Percentiles rank a stretch among this genome's conserved stretches.
phyloP scores from a whole-genome alignment of 2,329 filamentous ascomycete genomes.

The Diaporthe ilicicola region DNA sequence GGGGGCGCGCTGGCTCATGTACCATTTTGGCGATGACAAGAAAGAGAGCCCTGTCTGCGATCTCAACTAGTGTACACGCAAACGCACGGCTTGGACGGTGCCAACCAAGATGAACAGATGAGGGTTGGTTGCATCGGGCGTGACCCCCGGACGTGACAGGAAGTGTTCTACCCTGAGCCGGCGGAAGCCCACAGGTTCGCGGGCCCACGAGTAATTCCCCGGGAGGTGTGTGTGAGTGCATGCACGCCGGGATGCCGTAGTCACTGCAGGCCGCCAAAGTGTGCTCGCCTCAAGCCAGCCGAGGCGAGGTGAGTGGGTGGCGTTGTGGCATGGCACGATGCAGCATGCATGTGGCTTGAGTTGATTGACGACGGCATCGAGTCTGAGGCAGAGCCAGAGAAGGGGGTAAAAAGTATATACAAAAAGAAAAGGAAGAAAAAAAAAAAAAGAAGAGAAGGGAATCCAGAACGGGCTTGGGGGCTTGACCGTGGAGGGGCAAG shows the following conservation, averaged over 20 bases:
- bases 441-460: neutral
- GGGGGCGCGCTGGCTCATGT: neutral
- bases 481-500: neutral
- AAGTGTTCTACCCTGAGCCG: constrained; percentile 19
- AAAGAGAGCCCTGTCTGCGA: neutral
- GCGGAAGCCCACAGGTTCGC: constrained; percentile 21
- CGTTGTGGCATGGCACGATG: neutral
- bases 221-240: neutral
- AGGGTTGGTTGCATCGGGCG: constrained; percentile 12
- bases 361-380: constrained; percentile 1
- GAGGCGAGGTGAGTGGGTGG: constrained; percentile 5
- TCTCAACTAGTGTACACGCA: neutral
- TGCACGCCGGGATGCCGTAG: constrained; percentile 4
- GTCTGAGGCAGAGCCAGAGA: neutral
- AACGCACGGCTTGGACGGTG: neutral
- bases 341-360: constrained; percentile 1
- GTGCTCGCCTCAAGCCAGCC: no score
- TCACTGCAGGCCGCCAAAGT: neutral
- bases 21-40: neutral
- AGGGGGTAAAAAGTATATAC: no score
- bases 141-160: constrained; percentile 20
- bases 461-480: neutral
- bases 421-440: no score
- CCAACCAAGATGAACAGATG: neutral
- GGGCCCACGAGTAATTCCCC: constrained; percentile 18